Evolutionary conservation across 2,329 filamentous ascomycete genomes (phyloP).

Genomic region (Trichophyton schoenleinii): DNA sequence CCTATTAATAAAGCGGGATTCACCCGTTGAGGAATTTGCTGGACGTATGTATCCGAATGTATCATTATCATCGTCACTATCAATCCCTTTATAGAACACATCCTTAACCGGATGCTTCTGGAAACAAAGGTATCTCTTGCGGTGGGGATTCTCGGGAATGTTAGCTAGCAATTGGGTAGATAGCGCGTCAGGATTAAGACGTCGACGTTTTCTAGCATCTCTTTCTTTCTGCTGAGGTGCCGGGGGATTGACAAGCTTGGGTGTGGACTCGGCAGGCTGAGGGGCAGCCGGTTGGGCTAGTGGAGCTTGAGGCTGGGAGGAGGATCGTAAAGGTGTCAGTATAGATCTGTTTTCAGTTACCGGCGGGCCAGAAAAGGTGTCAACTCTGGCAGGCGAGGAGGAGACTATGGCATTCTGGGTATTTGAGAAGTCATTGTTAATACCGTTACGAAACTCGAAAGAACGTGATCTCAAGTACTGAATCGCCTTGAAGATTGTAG

Average conservation of each 20-base stretch:
- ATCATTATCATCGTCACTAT: slow-evolving; percentile 18
- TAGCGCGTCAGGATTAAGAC: slow-evolving; percentile 14
- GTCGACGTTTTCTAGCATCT: slow-evolving; percentile 22
- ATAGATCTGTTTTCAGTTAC: background rate
- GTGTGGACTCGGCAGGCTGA: background rate
- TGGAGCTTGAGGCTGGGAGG: background rate
- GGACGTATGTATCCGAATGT: slow-evolving; percentile 16
- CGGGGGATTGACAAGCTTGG: background rate
- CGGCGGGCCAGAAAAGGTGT: background rate
- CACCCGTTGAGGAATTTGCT: slow-evolving; percentile 17
- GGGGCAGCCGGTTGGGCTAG: background rate
- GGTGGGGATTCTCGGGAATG: background rate
- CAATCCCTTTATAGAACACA: slow-evolving; percentile 31
- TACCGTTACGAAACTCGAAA: slow-evolving; percentile 31
- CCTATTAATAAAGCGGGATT: slow-evolving; percentile 23
- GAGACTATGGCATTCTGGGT: background rate
- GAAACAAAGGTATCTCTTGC: background rate
- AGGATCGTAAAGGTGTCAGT: background rate
- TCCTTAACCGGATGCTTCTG: slow-evolving; percentile 26
- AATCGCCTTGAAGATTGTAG: slow-evolving; percentile 47
- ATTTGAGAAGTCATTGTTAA: background rate
- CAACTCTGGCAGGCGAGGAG: background rate
- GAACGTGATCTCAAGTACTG: slow-evolving; percentile 43
- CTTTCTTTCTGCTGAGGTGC: slow-evolving; percentile 16
- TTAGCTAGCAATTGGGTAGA: background rate